Percentiles rank a stretch among this genome's conserved stretches.
These are phyloP conservation scores for Candida dajiaensis DNA, from an alignment of 805 yeast species.

Conservation along the genomic window DNA sequence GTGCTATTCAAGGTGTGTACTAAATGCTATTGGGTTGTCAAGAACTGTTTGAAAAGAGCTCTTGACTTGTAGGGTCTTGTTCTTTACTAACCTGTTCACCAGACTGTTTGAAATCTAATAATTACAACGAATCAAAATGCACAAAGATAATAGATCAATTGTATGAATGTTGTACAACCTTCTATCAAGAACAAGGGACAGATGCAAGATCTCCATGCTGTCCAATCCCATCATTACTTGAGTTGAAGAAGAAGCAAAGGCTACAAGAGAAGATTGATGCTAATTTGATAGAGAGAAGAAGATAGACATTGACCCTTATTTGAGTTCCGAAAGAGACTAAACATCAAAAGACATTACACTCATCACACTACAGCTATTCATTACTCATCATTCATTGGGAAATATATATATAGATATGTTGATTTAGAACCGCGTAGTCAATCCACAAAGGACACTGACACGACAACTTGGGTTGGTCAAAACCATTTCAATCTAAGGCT, in stretches of 20 bases:
- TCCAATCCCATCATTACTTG: conserved; percentile 60
- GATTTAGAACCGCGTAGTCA: conserved; percentile 74
- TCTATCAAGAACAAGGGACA: conserved; percentile 55
- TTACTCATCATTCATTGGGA: neutral
- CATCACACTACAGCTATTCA: neutral
- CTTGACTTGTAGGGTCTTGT: too few relatives aligned
- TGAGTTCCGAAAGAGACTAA: too few relatives aligned
- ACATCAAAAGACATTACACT: too few relatives aligned
- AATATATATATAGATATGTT: conserved; percentile 32
- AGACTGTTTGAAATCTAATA: conserved; percentile 57
- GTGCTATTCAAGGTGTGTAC: conserved; percentile 65
- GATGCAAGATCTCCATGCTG: conserved; percentile 69
- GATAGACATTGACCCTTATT: too few relatives aligned
- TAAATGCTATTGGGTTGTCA: neutral
- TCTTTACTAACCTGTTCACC: conserved; percentile 1
- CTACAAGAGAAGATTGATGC: conserved; percentile 55
- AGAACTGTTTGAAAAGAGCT: too few relatives aligned
- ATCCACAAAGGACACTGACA: conserved; percentile 32
- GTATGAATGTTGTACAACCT: conserved; percentile 67
- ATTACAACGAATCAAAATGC: conserved; percentile 73
- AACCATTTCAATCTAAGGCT: conserved; percentile 60
- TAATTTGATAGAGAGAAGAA: conserved; percentile 27
- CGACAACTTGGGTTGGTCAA: conserved; percentile 49
- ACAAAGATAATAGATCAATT: conserved; percentile 60
- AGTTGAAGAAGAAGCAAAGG: conserved; percentile 62